Conservation (phyloP, 2,329 filamentous ascomycete species). For the Scleromitrula shiraiana region DNA sequence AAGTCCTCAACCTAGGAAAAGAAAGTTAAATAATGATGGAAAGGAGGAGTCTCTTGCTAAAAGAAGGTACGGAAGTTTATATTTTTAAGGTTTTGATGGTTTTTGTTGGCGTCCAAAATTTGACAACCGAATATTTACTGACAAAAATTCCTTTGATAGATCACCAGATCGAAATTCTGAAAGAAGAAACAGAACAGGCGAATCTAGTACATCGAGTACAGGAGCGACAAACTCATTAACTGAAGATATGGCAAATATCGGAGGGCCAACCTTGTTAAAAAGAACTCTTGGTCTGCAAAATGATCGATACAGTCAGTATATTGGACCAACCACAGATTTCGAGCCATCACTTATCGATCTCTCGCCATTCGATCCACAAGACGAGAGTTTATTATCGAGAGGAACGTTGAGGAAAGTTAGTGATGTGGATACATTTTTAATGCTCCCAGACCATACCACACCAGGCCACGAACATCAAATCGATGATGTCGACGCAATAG, state of each 20-base stretch:
- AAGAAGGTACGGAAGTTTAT: slow-evolving; percentile 51
- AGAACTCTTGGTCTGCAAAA: slow-evolving; percentile 67
- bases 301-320: slow-evolving; percentile 74
- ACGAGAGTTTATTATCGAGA: slow-evolving; percentile 66
- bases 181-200: slow-evolving; percentile 44
- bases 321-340: slow-evolving; percentile 75
- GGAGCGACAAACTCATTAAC: slow-evolving; percentile 54
- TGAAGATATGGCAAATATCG: slow-evolving; percentile 64
- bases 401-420: slow-evolving; percentile 68
- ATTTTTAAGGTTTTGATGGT: neutral
- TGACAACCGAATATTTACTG: too few species aligned
- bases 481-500: slow-evolving; percentile 63
- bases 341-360: slow-evolving; percentile 77
- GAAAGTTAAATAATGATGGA: slow-evolving; percentile 57
- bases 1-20: slow-evolving; percentile 70
- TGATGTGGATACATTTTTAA: slow-evolving; percentile 69
- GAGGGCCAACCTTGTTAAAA: slow-evolving; percentile 57
- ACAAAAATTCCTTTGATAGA: slow-evolving; percentile 35
- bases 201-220: slow-evolving; percentile 53
- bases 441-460: slow-evolving; percentile 67
- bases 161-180: slow-evolving; percentile 49
- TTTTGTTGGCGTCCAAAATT: too few species aligned
- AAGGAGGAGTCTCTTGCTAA: slow-evolving; percentile 54
- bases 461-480: slow-evolving; percentile 62
- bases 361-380: slow-evolving; percentile 70